Evolutionary conservation across 257 asterid species (phyloP), one percentile per base, ranked within the genome.

Genomic region (Henckelia pumila): DNA sequence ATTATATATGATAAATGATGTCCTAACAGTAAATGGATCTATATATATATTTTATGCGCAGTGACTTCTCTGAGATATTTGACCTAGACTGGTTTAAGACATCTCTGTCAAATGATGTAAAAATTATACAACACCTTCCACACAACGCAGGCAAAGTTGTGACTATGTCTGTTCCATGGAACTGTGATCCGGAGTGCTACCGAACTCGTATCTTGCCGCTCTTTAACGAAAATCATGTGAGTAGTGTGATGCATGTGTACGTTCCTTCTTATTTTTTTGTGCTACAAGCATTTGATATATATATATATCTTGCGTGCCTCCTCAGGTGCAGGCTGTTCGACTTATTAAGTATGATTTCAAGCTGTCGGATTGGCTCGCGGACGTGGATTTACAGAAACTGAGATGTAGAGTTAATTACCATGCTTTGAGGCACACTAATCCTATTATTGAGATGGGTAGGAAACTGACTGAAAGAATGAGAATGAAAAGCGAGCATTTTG

Each of bases 341-440:
- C 87, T 89, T 64, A 85, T 79, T 0, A 86, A 89, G 82, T 89
- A 81, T 25, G 96, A 89, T 71, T 89, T 78, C 75, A 85, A 95
- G 82, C 77, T 89, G 53, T 83, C 96, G 10, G 86, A 89, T 73
- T 71, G 75, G 21, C 81, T 89, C n/a, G n/a, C n/a, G 61, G 77
- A 70, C 10, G 20, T 49, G 23, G 81, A 83, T 67, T 61, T 89
- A 69, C 96, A 89, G 85, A 89, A 83, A 67, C 80, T 89, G 69
- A 80, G 96, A 74, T 89, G 96, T 58, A 75, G 95, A 79, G 95
- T 79, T 58, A 89, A 89, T 67, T 89, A 86, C 67, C 95, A 86
- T 69, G 92, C 85, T 58, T 79, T 89, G 80, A 84, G 75, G 70
- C 86, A 85, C 70, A 85, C 92, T 35, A 78, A 80, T 69, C 81